phyloP scores from a whole-genome alignment of 1,284 basidiomycete species.

The Ceratobasidium sp. region DNA sequence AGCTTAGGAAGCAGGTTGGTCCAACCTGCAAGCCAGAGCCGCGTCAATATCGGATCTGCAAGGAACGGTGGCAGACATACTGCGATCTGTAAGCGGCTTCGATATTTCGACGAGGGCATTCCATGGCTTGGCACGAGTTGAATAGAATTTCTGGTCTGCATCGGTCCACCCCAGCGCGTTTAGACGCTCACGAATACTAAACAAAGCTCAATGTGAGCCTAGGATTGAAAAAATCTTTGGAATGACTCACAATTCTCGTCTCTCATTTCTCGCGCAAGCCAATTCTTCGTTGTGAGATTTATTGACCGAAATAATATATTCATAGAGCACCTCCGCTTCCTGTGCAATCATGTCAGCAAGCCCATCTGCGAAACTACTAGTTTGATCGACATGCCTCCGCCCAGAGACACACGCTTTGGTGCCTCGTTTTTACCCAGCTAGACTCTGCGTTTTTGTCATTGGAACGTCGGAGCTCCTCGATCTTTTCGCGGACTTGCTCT shows the following conservation, averaged over 20 bases:
- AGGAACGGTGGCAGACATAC: neutral
- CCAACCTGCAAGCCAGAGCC: neutral
- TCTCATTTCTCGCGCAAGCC: neutral
- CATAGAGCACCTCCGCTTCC: no score
- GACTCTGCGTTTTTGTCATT: neutral
- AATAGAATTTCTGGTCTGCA: neutral
- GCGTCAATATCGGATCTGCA: no score
- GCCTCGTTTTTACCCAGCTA: neutral
- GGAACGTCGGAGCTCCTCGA: neutral
- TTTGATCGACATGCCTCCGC: neutral
- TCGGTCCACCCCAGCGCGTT: neutral
- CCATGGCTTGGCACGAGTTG: neutral
- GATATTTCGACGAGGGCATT: slow-evolving; percentile 5
- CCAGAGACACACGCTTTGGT: neutral
- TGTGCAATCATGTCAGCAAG: no score
- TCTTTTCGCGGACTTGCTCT: neutral
- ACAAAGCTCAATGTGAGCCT: no score
- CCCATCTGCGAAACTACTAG: neutral
- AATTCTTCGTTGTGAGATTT: neutral
- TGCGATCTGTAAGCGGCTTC: slow-evolving; percentile 8
- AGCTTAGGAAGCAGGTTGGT: slow-evolving; percentile 12
- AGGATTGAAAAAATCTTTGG: neutral
- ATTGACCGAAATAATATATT: neutral
- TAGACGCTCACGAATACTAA: neutral
- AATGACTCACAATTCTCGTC: neutral